Base-by-base conservation (phyloP, 306 rosid genomes). In the Calophaca sinica region DNA sequence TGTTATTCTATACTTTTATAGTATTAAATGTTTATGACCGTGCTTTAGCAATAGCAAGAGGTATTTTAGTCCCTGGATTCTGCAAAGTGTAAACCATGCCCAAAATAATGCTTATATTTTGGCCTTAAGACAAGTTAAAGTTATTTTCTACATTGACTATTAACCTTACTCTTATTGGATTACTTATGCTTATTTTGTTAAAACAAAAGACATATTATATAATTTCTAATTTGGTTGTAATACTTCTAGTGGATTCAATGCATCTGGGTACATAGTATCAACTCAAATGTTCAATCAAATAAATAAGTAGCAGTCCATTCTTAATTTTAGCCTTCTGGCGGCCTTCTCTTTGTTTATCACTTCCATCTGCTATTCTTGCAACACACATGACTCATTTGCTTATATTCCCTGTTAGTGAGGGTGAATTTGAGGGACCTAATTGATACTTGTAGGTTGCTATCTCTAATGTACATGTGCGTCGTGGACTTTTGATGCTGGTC, bases 401-500 rank as follows among this genome's bases (percentile, higher is more conserved):
- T 55, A 14, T 32, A 13, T 55, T 65, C 46, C 39, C 46, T 61
- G 29, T 13, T 20, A 49, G 45, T 31, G 54, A 68, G 53, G 26
- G 42, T 77, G 62, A 29, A 71, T 74, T 74, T 70, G 60, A 78
- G 70, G 58, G 76, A 68, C 79, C 75, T 62, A 50, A 71, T 74
- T 55, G 68, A 63, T 69, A 70, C 75, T 29, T 65, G 62, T 81
- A 91, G 98, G 96, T 94, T 77, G 90, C 78, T 52, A 78, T 91
- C 79, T 81, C 87, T 77, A 90, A 88, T 78, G 89, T 88, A 73
- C 88, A 81, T 72, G 82, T 94, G 78, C 91, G 93, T 29, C 98
- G 39, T 62, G 98, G 98, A 54, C 88, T 94, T 74, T 83, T 94
- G 75, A 75, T 91, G 96, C 87, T 94, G 86, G 96, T 90, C 51